Base-by-base conservation (phyloP, 345 rosid genomes). In the Brassica nigra region DNA sequence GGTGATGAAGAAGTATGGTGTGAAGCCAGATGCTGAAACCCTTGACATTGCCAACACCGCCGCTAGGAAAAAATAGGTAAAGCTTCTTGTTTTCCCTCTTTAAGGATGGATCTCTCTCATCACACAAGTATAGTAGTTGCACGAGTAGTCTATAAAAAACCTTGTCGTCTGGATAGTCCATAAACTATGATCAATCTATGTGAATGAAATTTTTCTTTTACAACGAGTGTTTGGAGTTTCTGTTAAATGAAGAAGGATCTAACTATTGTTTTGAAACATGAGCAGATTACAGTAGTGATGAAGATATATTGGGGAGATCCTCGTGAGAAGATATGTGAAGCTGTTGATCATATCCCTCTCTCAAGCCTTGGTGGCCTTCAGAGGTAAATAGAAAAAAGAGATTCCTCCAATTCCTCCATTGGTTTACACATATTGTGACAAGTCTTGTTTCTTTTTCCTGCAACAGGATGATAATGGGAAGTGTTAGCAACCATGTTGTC, bases 301-400 rank as follows among this genome's bases (percentile, higher is more conserved):
- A 92, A 90, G 92, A 81, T 92, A 73, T 91, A 84, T 23, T 91
- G 96, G 96, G 97, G 97, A 66, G 97, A 92, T 80, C 71, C 96
- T 71, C 92, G 94, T 23, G 97, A 92, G 82, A 91, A 89, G 91
- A 80, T 92, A 10, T 87, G 91, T 42, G 94, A 88, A 84, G 96
- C 97, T 1, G 88, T 87, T 14, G 96, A 92, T 30, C 80, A 85
- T 62, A 82, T 90, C 73, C 97, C 94, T 69, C 85, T 92, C 47
- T 87, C 86, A 73, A 89, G 88, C 15, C 92, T 92, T 27, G 92
- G 97, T 84, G 89, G 82, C 8, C 77, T 92, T 72, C 88, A 89
- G 87, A 87, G 97, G 97, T 89, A 6, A 37, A 2, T 34, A 30
- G 33, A 34, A 3, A 11, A 47, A 47, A 47, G 68, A 49, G 2